Percentiles rank a stretch among this genome's conserved stretches.
These are phyloP conservation scores for Aspergillus awamori DNA, from an alignment of 2,329 filamentous ascomycete species.

Conservation along the genomic window DNA sequence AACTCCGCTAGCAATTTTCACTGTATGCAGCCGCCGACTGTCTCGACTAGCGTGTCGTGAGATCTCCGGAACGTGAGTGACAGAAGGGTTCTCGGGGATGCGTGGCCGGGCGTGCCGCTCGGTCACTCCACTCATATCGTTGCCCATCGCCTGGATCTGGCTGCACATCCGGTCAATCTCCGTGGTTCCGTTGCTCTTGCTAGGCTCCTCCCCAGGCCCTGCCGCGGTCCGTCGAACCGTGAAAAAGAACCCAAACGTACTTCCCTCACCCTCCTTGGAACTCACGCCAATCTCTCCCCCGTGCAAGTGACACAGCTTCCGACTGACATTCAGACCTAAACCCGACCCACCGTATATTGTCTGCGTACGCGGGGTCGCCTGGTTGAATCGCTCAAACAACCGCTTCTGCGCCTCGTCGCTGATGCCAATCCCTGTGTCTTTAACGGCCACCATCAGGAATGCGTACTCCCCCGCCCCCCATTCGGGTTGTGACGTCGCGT, in stretches of 20 bases:
- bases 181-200: background rate
- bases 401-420: conserved; percentile 71
- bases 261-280: conserved; percentile 57
- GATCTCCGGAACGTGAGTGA: conserved; percentile 18
- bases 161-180: conserved; percentile 22
- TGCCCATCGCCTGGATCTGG: conserved; percentile 24
- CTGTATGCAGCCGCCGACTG: conserved; percentile 14
- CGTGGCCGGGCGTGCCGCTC: conserved; percentile 14
- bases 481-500: conserved; percentile 47
- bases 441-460: conserved; percentile 72
- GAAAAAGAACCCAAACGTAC: conserved; percentile 63
- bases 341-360: conserved; percentile 79
- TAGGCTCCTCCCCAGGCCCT: background rate
- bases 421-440: conserved; percentile 76
- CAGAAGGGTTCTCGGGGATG: conserved; percentile 19
- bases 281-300: conserved; percentile 77
- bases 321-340: conserved; percentile 76
- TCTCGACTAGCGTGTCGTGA: conserved; percentile 10
- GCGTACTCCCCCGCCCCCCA: conserved; percentile 62
- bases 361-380: conserved; percentile 74
- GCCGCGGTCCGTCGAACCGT: conserved; percentile 42
- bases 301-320: conserved; percentile 77
- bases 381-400: conserved; percentile 77
- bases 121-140: conserved; percentile 20
- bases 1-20: background rate